phyloP scores from a whole-genome alignment of 2,329 filamentous ascomycete genomes.

The Nothopassalora personata region DNA sequence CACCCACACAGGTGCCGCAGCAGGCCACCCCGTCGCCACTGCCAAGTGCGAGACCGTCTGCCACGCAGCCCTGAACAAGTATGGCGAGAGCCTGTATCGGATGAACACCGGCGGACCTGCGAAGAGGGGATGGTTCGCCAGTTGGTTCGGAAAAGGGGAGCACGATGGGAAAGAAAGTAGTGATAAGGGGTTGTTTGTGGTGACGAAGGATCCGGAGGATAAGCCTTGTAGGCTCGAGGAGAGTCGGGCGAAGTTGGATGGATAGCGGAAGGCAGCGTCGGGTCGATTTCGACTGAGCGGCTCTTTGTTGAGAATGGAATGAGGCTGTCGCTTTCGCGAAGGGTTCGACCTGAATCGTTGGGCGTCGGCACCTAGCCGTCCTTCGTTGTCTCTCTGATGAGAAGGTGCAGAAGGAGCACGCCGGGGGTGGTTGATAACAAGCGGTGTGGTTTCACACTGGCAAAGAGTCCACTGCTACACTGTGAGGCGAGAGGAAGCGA shows the following conservation, averaged over 20 bases:
- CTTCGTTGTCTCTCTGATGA: not conserved
- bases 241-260: not conserved
- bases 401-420: not conserved
- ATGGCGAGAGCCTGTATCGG: not conserved
- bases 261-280: not conserved
- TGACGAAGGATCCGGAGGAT: not conserved
- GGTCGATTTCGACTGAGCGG: not conserved
- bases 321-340: no score
- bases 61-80: not conserved
- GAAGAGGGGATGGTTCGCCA: not conserved
- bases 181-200: not conserved
- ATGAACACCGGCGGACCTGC: not conserved
- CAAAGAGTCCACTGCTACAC: no score
- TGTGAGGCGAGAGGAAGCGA: no score
- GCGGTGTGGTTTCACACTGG: no score
- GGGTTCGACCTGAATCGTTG: not conserved
- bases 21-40: not conserved
- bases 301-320: no score
- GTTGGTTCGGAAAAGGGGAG: not conserved
- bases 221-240: not conserved
- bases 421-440: no score
- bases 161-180: not conserved
- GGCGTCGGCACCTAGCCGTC: not conserved
- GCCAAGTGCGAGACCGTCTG: not conserved
- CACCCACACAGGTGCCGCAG: conserved; percentile 1